Percentiles rank a stretch among this genome's conserved stretches.
These are phyloP conservation scores for Madurella fahalii DNA, from an alignment of 2,329 filamentous ascomycete species.

Conservation along the genomic window DNA sequence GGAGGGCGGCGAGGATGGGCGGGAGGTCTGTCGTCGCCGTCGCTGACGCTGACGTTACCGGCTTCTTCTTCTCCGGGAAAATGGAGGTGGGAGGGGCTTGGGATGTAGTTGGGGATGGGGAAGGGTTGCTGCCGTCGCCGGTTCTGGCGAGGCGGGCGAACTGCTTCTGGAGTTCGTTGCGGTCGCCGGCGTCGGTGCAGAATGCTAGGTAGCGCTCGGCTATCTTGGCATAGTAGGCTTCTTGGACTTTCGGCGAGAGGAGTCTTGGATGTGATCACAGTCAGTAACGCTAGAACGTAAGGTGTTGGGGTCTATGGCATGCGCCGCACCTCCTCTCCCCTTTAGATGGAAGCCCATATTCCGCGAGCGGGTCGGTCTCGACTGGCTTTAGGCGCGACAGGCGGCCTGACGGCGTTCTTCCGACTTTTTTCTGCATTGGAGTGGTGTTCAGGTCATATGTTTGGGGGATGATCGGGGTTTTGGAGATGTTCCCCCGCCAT, in stretches of 20 bases:
- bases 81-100: slow-evolving; percentile 21
- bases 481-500: background rate
- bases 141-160: slow-evolving; percentile 60
- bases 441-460: background rate
- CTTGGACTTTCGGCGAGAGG: slow-evolving; percentile 72
- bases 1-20: slow-evolving; percentile 74
- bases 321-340: slow-evolving; percentile 71
- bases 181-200: slow-evolving; percentile 68
- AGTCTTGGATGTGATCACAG: slow-evolving; percentile 44
- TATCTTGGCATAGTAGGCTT: slow-evolving; percentile 82
- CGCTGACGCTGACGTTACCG: no score
- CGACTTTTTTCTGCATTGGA: slow-evolving; percentile 23
- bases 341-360: slow-evolving; percentile 82
- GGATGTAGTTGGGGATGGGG: background rate
- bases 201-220: slow-evolving; percentile 86
- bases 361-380: slow-evolving; percentile 71
- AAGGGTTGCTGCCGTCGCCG: slow-evolving; percentile 1
- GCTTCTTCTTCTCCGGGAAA: slow-evolving; percentile 38
- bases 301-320: background rate
- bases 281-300: background rate
- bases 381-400: slow-evolving; percentile 60
- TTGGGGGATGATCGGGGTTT: background rate
- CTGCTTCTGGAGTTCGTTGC: slow-evolving; percentile 68
- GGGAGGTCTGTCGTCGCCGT: slow-evolving; percentile 54
- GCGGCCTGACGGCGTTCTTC: slow-evolving; percentile 54